Conservation (phyloP, 164 flowering plant genomes). For the Brasenia schreberi region DNA sequence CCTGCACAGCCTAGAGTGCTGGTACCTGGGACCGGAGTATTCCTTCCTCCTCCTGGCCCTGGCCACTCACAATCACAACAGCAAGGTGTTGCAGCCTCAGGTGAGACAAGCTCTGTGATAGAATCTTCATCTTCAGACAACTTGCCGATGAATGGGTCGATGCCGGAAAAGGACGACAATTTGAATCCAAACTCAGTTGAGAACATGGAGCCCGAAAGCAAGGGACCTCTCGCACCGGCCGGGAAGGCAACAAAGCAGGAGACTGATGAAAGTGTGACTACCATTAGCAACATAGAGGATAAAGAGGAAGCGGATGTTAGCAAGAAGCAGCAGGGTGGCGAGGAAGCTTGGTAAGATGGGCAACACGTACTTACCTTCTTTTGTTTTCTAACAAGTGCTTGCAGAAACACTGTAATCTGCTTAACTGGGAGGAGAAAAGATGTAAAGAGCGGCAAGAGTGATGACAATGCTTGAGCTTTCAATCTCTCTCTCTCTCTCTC, state of each 20-base stretch:
- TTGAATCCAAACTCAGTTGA: background rate
- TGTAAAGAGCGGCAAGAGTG: background rate
- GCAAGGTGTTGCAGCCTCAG: slow-evolving; percentile 7
- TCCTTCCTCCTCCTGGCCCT: slow-evolving; percentile 78
- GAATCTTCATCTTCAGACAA: slow-evolving; percentile 24
- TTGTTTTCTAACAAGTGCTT: background rate
- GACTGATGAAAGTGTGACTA: slow-evolving; percentile 25
- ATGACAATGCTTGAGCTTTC: background rate
- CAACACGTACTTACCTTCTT: background rate
- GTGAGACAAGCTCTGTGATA: slow-evolving; percentile 10
- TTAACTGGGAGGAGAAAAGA: background rate
- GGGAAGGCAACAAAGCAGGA: slow-evolving; percentile 18
- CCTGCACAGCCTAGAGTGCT: slow-evolving; percentile 55
- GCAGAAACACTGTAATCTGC: background rate
- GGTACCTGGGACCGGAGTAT: slow-evolving; percentile 87
- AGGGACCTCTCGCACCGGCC: background rate
- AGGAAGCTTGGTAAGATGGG: background rate
- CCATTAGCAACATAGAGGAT: slow-evolving; percentile 4
- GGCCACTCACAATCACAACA: slow-evolving; percentile 27
- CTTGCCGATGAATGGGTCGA: background rate
- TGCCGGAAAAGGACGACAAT: background rate
- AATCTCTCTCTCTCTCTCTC: background rate
- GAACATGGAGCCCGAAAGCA: background rate
- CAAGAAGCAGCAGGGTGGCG: slow-evolving; percentile 9
- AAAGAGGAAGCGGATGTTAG: slow-evolving; percentile 23